Conservation (phyloP, 148 eudicot genomes). For the Camellia sinensis region DNA sequence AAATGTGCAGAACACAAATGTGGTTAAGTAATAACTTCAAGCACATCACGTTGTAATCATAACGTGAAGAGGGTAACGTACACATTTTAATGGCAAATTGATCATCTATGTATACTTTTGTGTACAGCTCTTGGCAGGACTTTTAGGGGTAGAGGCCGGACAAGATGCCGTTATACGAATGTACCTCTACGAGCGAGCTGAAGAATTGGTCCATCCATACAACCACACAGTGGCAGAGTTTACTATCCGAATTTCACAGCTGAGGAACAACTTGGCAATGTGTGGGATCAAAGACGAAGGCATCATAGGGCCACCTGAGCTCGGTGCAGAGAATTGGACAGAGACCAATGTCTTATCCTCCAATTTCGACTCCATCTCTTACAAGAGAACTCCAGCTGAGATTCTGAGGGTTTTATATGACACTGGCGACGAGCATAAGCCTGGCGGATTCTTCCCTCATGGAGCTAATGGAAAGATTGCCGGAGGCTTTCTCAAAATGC, state of each 20-base stretch:
- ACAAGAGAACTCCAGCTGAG: constrained; percentile 54
- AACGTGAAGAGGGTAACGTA: no score
- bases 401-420: constrained; percentile 52
- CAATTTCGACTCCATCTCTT: constrained; percentile 48
- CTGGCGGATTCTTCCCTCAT: constrained; percentile 59
- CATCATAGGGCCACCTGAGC: constrained; percentile 42
- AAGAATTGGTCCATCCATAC: constrained; percentile 43
- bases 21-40: no score
- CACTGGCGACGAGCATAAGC: constrained; percentile 54
- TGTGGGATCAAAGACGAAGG: constrained; percentile 33
- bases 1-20: no score
- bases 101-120: no score
- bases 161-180: no score
- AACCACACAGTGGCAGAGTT: constrained; percentile 62
- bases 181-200: constrained; percentile 48
- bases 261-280: constrained; percentile 53
- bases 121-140: no score
- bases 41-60: no score
- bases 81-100: no score
- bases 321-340: constrained; percentile 53
- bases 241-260: constrained; percentile 50
- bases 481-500: constrained; percentile 25
- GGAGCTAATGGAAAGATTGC: constrained; percentile 69
- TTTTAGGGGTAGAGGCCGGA: no score
- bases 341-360: constrained; percentile 54